Evolutionary conservation across 148 eudicot genomes (phyloP).

Genomic region (Spergularia marina): DNA sequence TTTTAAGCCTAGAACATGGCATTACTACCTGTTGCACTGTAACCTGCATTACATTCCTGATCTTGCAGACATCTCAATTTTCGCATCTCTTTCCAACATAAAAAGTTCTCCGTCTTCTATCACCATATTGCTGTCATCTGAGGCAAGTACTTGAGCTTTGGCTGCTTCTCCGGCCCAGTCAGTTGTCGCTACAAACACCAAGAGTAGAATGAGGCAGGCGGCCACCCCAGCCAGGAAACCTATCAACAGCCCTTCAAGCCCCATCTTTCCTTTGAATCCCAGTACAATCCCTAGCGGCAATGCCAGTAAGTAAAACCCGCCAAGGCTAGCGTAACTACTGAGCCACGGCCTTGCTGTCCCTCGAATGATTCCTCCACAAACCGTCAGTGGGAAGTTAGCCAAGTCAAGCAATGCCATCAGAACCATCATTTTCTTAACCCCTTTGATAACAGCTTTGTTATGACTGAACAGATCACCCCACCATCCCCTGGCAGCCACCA

Average conservation of each 20-base stretch:
- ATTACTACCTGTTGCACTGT: not conserved
- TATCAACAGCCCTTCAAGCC: conserved; percentile 56
- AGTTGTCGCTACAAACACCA: conserved; percentile 57
- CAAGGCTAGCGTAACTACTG: conserved; percentile 59
- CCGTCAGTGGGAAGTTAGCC: conserved; percentile 63
- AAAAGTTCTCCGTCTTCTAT: not conserved
- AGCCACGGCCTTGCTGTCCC: conserved; percentile 80
- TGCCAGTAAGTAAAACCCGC: conserved; percentile 74
- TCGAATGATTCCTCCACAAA: conserved; percentile 66
- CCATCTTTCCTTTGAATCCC: conserved; percentile 58
- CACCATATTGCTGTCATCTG: conserved; percentile 7
- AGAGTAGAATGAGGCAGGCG: conserved; percentile 48
- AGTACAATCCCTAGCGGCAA: conserved; percentile 57
- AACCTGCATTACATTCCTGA: not conserved
- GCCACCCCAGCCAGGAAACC: conserved; percentile 68
- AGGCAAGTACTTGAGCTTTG: conserved; percentile 55
- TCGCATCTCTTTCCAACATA: not conserved
- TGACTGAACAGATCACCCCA: conserved; percentile 70
- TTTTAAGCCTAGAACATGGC: too few species aligned
- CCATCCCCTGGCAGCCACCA: conserved; percentile 44
- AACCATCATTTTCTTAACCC: conserved; percentile 62
- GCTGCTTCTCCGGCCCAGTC: conserved; percentile 62
- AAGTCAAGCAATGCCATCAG: conserved; percentile 64
- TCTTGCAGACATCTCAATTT: not conserved
- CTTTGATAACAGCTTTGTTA: conserved; percentile 41